Evolutionary conservation across 163 green algal species (phyloP).

Genomic region (Volvox carteri): DNA sequence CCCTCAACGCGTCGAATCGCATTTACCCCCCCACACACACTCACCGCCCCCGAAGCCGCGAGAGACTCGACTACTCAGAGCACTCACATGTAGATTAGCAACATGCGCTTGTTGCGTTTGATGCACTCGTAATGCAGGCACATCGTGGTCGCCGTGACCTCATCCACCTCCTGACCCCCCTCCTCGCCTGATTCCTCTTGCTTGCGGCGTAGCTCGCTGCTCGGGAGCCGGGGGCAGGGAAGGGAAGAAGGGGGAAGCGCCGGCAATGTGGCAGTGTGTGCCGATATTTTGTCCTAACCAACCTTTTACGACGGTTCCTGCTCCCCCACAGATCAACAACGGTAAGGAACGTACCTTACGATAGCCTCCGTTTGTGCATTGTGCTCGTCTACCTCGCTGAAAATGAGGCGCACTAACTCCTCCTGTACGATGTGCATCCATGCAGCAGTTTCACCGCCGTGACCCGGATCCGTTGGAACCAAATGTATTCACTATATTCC

Average conservation of each 20-base stretch:
- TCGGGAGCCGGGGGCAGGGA: too few relatives aligned
- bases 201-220: conserved; percentile 49
- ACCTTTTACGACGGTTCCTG: too few relatives aligned
- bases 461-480: not conserved
- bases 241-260: too few relatives aligned
- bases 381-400: conserved; percentile 65
- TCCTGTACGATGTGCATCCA: conserved; percentile 50
- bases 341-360: too few relatives aligned
- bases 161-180: conserved; percentile 12
- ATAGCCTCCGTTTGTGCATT: conserved; percentile 43
- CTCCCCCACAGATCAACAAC: too few relatives aligned
- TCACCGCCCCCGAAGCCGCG: too few relatives aligned
- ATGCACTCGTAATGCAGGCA: conserved; percentile 66
- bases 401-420: conserved; percentile 59
- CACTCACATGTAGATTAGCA: conserved; percentile 68
- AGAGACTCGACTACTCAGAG: too few relatives aligned
- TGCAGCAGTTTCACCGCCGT: not conserved
- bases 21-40: too few relatives aligned
- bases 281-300: too few relatives aligned
- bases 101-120: conserved; percentile 63
- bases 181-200: conserved; percentile 23
- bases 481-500: not conserved
- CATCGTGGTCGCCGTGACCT: conserved; percentile 47
- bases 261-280: too few relatives aligned
- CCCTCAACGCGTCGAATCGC: too few relatives aligned